Base-by-base conservation (phyloP, 129 eudicot species). In the Chrysanthemum seticuspe region DNA sequence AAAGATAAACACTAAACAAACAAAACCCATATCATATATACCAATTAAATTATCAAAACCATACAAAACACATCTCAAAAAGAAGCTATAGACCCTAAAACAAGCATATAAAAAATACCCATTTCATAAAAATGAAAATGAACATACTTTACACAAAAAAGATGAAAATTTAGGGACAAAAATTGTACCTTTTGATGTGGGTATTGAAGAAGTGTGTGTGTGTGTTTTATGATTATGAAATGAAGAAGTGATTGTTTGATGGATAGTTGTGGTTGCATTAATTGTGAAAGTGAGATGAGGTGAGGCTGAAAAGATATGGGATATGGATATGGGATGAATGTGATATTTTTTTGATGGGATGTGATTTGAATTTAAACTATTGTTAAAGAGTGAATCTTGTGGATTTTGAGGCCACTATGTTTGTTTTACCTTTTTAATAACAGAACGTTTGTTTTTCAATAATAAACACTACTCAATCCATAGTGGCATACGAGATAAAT, bases 251-350 rank as follows among this genome's bases (percentile, higher is more conserved):
- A 65, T 16, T 75, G 72, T 74, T 77, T 72, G 55, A 29, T 53
- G 62, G 70, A 15, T 49, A 54, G 47, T 40, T 40, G 47, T 40
- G 47, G 47, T 69, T 80, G 86, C 88, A 86, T 86, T 86, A 65
- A 86, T 83, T 78, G 88, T 62, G 65, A 81, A 78, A 78, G 84
- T 65, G 71, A 74, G 85, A 69, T 70, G 61, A 34, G 19, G 64
- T 74, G 74, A 72, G 58, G 44, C 19, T 19, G 15, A 16, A 53
- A 62, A 59, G 49, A 66, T 55, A 56, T 45, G 60, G 65, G 63
- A 64, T 53, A 55, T 52, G 65, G 63, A 64, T 53, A 55, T 52
- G 61, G 65, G 63, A 64, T 54, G 74, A 72, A 29, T 70, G 66
- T 25, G 68, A 34, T 71, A 67, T 36, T 36, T 36, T 31, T 25